Evolutionary conservation across 2,329 filamentous ascomycete species (phyloP), one percentile per base, ranked within the genome.

Genomic region (Pseudocercospora musae): DNA sequence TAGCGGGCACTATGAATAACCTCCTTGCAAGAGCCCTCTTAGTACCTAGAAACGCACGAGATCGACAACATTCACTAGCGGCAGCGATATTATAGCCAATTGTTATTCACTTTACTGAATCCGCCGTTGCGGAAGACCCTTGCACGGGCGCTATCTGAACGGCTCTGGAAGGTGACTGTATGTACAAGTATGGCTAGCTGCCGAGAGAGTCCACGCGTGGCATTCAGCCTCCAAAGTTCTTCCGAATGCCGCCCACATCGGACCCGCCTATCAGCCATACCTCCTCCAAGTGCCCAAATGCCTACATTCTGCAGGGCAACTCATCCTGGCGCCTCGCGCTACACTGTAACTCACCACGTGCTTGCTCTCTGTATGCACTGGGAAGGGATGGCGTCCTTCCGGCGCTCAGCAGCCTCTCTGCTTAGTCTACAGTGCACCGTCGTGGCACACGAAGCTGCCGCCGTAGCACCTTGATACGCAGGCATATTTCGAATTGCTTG

Each of bases 211-310:
- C n/a, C 20, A 46, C 42, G 42, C 42, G 46, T 50, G 46, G 46
- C 6, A 50, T 50, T 29, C 48, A 50, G 48, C 48, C 23, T 9
- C 31, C 53, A 56, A 27, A 56, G 20, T 56, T 40, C 53, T 56
- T 56, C 53, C 29, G 53, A 31, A 15, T 20, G 44, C 15, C 27
- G 44, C 15, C 27, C 50, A 54, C 7, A 54, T 29, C 50, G 7
- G 21, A 27, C 53, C 53, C 20, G 31, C 53, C 55, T 27, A 57
- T 57, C 55, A 57, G 48, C 13, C 55, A 27, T 48, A 33, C 23
- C 6, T 27, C 13, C 25, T 31, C 33, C 50, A 37, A 37, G 27
- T 27, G 11, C 25, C 18, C 25, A 49, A n/a, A 23, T 27, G 25
- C 23, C 23, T 21, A 4, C 27, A 23, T 44, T 27, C 37, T 46